Conservation (phyloP, 805 yeast species). For the Pichia nanzhaoensis region DNA sequence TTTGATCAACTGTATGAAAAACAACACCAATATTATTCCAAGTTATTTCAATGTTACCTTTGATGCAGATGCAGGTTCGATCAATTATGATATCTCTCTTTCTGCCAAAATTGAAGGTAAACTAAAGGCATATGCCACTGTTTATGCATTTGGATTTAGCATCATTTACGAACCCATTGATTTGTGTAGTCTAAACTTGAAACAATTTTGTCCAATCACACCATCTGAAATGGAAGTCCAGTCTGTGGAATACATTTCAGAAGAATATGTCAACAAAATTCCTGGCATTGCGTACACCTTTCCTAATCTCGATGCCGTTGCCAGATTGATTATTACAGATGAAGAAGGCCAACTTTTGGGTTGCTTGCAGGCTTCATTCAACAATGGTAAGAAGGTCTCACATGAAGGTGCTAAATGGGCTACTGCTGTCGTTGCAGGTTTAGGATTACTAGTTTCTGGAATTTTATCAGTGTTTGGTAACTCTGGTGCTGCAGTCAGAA, state of each 20-base stretch:
- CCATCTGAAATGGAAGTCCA: constrained; percentile 79
- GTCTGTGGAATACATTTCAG: constrained; percentile 54
- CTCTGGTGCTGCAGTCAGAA: constrained; percentile 82
- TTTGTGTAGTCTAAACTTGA: constrained; percentile 64
- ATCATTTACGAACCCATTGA: constrained; percentile 54
- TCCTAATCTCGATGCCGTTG: constrained; percentile 82
- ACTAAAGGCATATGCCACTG: constrained; percentile 61
- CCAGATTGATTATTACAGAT: constrained; percentile 42
- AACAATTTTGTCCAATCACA: constrained; percentile 82
- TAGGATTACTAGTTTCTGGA: constrained; percentile 81
- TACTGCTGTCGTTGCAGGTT: constrained; percentile 83
- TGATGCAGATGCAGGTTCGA: constrained; percentile 61
- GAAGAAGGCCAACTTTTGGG: constrained; percentile 42
- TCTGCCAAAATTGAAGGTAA: constrained; percentile 61
- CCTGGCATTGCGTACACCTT: constrained; percentile 85
- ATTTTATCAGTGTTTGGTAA: constrained; percentile 78
- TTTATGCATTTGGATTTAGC: constrained; percentile 81
- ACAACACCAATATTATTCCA: constrained; percentile 65
- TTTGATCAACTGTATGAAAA: constrained; percentile 79
- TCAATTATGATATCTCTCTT: constrained; percentile 64
- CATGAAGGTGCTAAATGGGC: constrained; percentile 88
- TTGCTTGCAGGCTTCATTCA: constrained; percentile 68
- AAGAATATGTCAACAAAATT: constrained; percentile 44
- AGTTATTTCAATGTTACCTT: constrained; percentile 67
- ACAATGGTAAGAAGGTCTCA: constrained; percentile 74